Base-by-base conservation (phyloP, 352 stramenopile species). In the Globisporangium mamillatum region DNA sequence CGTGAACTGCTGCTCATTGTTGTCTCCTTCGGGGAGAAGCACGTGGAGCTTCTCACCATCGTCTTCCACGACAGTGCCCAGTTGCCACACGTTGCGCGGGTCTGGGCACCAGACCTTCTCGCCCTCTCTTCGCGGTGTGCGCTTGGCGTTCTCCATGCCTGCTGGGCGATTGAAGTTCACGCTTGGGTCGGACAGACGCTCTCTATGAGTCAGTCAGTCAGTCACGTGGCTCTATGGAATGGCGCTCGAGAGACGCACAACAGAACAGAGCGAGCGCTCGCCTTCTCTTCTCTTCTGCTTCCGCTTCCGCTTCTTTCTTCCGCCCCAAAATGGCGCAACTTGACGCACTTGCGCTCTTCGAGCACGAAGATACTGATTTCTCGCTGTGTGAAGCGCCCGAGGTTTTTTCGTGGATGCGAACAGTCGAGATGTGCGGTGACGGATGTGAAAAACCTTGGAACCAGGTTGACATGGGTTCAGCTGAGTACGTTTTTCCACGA, bases 81-180 rank as follows among this genome's bases (percentile, higher is more conserved):
- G 72, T 63, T 93, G 83, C 89, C 89, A 96, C 63, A 96, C 87
- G 52, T 94, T 95, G 70, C 86, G 86, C 38, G 89, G 73, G 64
- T 95, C 87, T 0, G 89, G 87, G 64, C 84, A 92, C 89, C 89
- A 96, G 8, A 96, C 88, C 68, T 94, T 94, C 75, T 96, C 87
- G 62, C 89, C 89, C 72, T 95, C 89, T 27, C 88, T 85, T 27
- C 85, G 86, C 55, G 70, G 69, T 29, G 76, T 67, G 66, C 86
- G 81, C 75, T 89, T 89, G 36, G 58, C 78, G 67, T 68, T 75
- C 57, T 78, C 67, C 67, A 68, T 68, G 8, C 34, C 22, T 50
- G 46, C 29, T 32, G 29, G 29, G 29, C 29, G 29, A 32, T 32
- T 32, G 29, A 32, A 7, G 4, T 32, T 4, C 29, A 8, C 29